A percentile compares a stretch with the other conserved stretches of the same genome.
phyloP scores from a whole-genome alignment of 2,329 filamentous ascomycete species.

The Nemania sp. region DNA sequence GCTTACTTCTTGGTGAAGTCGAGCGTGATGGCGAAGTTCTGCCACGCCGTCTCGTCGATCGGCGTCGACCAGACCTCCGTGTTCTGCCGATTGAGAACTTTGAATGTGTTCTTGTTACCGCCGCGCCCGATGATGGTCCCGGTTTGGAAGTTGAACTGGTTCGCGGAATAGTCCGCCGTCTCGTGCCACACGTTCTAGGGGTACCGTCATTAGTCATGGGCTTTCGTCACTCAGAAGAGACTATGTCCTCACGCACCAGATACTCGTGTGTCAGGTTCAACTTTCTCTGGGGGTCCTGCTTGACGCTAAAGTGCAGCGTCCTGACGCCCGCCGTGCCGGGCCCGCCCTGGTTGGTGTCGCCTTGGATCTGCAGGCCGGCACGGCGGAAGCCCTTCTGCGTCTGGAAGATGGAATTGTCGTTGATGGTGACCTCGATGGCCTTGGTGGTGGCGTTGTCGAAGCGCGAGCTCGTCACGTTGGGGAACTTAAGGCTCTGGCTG shows the following conservation, averaged over 20 bases:
- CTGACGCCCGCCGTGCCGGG: conserved; percentile 41
- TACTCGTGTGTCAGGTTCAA: conserved; percentile 43
- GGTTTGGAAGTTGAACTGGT: conserved; percentile 44
- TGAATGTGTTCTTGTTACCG: conserved; percentile 46
- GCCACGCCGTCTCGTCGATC: conserved; percentile 55
- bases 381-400: conserved; percentile 52
- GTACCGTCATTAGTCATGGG: not conserved
- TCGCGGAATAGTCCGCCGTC: conserved; percentile 37
- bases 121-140: conserved; percentile 44
- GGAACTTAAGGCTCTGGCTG: conserved; percentile 37
- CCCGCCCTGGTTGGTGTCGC: conserved; percentile 47
- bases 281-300: conserved; percentile 37
- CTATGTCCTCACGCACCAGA: conserved; percentile 28
- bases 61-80: conserved; percentile 47
- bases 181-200: conserved; percentile 42
- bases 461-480: conserved; percentile 38
- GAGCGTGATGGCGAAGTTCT: conserved; percentile 64
- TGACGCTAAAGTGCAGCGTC: conserved; percentile 41
- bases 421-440: conserved; percentile 50
- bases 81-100: conserved; percentile 47
- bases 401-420: conserved; percentile 51
- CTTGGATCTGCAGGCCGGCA: conserved; percentile 49
- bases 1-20: conserved; percentile 60
- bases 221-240: not conserved
- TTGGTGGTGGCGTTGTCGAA: conserved; percentile 47